Percentiles rank a stretch among this genome's conserved stretches.
These are phyloP conservation scores for Cercospora berteroae DNA, from an alignment of 2,329 filamentous ascomycete genomes.

Conservation along the genomic window DNA sequence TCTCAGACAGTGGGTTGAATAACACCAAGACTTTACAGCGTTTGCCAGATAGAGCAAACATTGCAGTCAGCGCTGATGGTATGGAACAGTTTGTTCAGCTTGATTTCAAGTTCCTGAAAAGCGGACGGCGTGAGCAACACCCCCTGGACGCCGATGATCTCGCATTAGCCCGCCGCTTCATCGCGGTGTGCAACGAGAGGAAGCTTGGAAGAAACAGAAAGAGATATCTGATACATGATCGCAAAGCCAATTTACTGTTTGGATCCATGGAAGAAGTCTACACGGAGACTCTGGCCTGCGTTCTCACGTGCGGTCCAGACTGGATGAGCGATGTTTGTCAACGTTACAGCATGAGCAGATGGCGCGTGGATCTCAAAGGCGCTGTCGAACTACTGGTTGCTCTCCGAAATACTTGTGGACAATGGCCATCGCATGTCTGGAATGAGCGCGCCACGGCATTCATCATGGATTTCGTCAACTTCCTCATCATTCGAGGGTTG, in stretches of 20 bases:
- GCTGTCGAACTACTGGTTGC: conserved; percentile 37
- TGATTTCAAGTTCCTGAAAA: conserved; percentile 43
- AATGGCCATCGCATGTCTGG: conserved; percentile 35
- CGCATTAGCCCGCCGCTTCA: conserved; percentile 37
- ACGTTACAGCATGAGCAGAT: conserved; percentile 35
- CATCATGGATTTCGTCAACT: conserved; percentile 39
- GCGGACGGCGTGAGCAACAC: conserved; percentile 15
- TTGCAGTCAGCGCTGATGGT: conserved; percentile 33
- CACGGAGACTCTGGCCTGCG: conserved; percentile 43
- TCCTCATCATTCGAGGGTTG: conserved; percentile 37
- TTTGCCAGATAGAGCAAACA: conserved; percentile 23
- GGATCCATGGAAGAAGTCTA: conserved; percentile 44
- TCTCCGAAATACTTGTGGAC: conserved; percentile 38
- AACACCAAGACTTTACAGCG: conserved; percentile 36
- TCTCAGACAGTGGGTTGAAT: conserved; percentile 37
- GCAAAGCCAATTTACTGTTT: conserved; percentile 37
- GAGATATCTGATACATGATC: conserved; percentile 35
- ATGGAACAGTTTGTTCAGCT: conserved; percentile 42
- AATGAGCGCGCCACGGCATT: conserved; percentile 32
- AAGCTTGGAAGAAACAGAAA: conserved; percentile 36
- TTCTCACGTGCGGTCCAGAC: conserved; percentile 41
- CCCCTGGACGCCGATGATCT: conserved; percentile 27
- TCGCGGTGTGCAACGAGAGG: conserved; percentile 35
- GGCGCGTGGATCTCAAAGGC: conserved; percentile 34
- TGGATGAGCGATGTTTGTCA: conserved; percentile 41